Percentiles rank a stretch among this genome's conserved stretches.
Evolutionary conservation across 495 filamentous ascomycete species (phyloP).

Genomic region (Clohesyomyces aquaticus): DNA sequence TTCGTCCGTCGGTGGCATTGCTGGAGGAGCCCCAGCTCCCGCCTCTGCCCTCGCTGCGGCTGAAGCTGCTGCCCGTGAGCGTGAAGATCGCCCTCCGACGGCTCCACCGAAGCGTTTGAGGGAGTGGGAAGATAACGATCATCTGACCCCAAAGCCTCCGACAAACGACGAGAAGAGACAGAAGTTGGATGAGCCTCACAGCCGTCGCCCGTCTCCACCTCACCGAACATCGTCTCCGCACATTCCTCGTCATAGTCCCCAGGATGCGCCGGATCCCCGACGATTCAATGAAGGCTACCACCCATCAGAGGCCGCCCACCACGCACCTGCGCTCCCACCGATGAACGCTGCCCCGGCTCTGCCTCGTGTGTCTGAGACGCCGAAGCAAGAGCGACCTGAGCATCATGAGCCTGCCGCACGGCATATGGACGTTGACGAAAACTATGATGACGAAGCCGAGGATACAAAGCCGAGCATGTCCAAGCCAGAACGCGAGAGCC

Average conservation of each 20-base stretch:
- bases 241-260: constrained; percentile 73
- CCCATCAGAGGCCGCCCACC: constrained; percentile 88
- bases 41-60: constrained; percentile 72
- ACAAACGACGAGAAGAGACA: constrained; percentile 80
- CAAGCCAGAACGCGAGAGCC: constrained; percentile 52
- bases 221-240: constrained; percentile 38
- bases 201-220: constrained; percentile 53
- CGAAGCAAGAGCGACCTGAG: constrained; percentile 40
- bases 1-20: constrained; percentile 68
- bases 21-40: constrained; percentile 74
- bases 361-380: constrained; percentile 37
- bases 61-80: constrained; percentile 77
- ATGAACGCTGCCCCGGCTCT: constrained; percentile 48
- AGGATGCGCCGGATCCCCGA: constrained; percentile 71
- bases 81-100: constrained; percentile 74
- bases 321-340: constrained; percentile 71
- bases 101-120: constrained; percentile 81
- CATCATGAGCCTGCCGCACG: constrained; percentile 76
- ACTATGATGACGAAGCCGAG: constrained; percentile 86
- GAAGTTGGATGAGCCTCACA: constrained; percentile 77
- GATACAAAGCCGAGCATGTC: constrained; percentile 75
- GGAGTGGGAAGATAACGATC: constrained; percentile 87
- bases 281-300: constrained; percentile 75
- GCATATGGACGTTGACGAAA: constrained; percentile 96
- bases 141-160: constrained; percentile 75